Evolutionary conservation across 129 eudicot genomes (phyloP).

Genomic region (Lonicera japonica): DNA sequence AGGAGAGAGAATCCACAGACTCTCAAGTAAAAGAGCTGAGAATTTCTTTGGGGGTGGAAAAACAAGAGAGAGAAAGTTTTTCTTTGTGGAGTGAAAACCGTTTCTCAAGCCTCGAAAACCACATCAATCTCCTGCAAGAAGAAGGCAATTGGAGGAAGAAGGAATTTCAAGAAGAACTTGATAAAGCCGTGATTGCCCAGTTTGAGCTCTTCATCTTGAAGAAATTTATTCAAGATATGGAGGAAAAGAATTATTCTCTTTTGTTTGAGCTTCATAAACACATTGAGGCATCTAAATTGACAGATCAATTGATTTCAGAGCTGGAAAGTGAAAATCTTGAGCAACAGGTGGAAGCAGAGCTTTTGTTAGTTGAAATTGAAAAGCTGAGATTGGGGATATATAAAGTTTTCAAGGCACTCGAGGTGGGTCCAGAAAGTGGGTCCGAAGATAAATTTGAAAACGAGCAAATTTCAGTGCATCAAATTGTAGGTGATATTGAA

Average conservation of each 20-base stretch:
- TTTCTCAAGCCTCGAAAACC: conserved; percentile 49
- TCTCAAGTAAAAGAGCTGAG: conserved; percentile 48
- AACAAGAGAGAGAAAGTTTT: conserved; percentile 56
- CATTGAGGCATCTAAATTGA: conserved; percentile 61
- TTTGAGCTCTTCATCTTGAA: conserved; percentile 79
- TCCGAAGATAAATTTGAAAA: conserved; percentile 29
- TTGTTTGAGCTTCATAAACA: conserved; percentile 66
- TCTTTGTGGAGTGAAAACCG: conserved; percentile 39
- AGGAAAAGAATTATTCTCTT: conserved; percentile 65
- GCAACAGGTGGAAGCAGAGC: conserved; percentile 86
- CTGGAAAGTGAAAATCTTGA: conserved; percentile 82
- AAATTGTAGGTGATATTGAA: conserved; percentile 36
- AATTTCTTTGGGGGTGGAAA: conserved; percentile 45
- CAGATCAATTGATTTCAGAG: conserved; percentile 70
- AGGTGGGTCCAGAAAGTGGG: conserved; percentile 14
- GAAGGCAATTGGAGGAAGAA: conserved; percentile 55
- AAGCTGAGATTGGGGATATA: conserved; percentile 61
- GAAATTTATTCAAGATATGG: conserved; percentile 77
- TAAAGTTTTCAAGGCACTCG: conserved; percentile 62
- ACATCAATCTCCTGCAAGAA: conserved; percentile 49
- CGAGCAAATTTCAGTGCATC: conserved; percentile 41
- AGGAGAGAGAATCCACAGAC: conserved; percentile 45
- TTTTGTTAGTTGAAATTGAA: conserved; percentile 73
- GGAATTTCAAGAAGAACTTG: conserved; percentile 82
- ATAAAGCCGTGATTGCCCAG: conserved; percentile 84